Conservation (phyloP, 768 basidiomycete species). For the Kwoniella dejecticola region DNA sequence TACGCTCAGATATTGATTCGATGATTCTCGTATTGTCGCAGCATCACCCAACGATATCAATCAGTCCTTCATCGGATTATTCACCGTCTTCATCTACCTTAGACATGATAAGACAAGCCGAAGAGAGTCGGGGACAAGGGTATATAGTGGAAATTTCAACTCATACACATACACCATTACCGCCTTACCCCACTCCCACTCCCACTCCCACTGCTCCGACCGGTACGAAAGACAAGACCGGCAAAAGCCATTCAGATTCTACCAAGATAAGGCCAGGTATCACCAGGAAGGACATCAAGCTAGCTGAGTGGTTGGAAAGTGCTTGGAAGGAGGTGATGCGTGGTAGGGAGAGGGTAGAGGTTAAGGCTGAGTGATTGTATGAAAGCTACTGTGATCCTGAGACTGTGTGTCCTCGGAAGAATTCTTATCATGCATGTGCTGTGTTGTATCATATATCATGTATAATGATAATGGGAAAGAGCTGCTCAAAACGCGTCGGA, state of each 20-base stretch:
- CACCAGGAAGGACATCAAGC: conserved; percentile 39
- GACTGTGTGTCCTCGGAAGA: not conserved
- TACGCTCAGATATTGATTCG: not conserved
- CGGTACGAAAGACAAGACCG: conserved; percentile 3
- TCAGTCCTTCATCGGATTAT: conserved; percentile 38
- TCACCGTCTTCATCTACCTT: not conserved
- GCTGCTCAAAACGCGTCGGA: not conserved
- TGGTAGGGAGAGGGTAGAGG: conserved; percentile 4
- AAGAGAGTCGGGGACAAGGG: not conserved
- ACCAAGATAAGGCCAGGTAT: conserved; percentile 43
- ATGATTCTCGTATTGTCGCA: not conserved
- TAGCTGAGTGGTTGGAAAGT: conserved; percentile 37
- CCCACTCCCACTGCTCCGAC: too few species aligned
- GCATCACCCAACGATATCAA: conserved; percentile 45
- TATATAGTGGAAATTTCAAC: conserved; percentile 41
- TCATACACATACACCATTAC: conserved; percentile 46
- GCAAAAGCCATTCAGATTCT: too few species aligned
- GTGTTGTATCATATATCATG: not conserved
- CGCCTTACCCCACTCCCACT: conserved; percentile 14
- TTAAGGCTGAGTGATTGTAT: conserved; percentile 10
- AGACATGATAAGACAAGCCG: not conserved
- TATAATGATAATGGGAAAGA: not conserved
- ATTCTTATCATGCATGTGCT: too few species aligned
- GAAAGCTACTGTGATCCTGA: not conserved
- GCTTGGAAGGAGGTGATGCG: conserved; percentile 17